Evolutionary conservation across 345 rosid genomes (phyloP), one percentile per base, ranked within the genome.

Genomic region (Eutrema yunnanense): DNA sequence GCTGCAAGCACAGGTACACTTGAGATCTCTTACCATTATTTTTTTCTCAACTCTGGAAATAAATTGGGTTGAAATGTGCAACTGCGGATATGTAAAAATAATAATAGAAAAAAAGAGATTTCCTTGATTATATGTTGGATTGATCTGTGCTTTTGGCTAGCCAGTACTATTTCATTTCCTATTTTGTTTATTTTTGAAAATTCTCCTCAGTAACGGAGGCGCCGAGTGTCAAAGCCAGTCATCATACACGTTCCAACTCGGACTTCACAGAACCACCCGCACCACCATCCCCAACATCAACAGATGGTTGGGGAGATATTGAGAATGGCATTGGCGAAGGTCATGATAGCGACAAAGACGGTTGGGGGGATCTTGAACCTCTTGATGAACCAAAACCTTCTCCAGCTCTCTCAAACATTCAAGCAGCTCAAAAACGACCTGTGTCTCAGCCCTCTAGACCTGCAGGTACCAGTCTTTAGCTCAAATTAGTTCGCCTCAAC

Each of bases 351-450:
- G 96, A 92, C 58, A 87, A 92, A 81, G 98, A 90, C 63, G 98
- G 98, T 13, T 95, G 99, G 99, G 99, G 99, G 99, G 99, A 95
- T 77, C 75, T 95, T 27, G 96, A 95, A 77, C 97, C 99, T 59
- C 84, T 90, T 16, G 96, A 92, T 61, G 99, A 90, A 62, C 86
- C 88, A 60, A 92, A 90, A 84, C 88, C 92, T 52, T 78, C 90
- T 76, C 87, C 96, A 41, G 86, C 79, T 62, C 96, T 88, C 32
- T 85, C 88, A 51, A 91, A 73, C 81, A 94, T 91, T 68, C 97
- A 91, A 82, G 98, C 96, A 42, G 97, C 97, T 75, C 96, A 94
- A 73, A 91, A 84, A 75, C 87, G 92, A 47, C 92, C 98, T 29
- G 81, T 82, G 54, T 78, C 88, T 54, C 94, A 86, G 84, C 86